phyloP scores from a whole-genome alignment of 2,329 filamentous ascomycete genomes.

The Aspergillus clavatus region DNA sequence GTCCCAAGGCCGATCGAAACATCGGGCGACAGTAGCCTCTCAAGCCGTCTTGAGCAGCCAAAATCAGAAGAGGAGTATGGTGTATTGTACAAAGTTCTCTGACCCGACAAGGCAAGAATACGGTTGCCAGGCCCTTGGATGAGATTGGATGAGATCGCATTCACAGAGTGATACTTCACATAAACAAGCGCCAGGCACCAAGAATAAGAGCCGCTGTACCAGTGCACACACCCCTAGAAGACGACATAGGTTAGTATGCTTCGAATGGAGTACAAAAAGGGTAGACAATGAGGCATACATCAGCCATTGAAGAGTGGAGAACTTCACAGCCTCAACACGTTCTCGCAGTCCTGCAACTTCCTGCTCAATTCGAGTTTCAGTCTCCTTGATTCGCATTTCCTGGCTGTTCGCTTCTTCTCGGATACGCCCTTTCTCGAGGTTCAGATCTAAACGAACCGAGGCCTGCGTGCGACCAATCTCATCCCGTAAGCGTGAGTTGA shows the following conservation, averaged over 20 bases:
- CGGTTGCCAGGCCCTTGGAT: too few relatives aligned
- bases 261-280: background rate
- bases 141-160: background rate
- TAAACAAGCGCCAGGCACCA: conserved; percentile 63
- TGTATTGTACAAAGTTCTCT: background rate
- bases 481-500: conserved; percentile 82
- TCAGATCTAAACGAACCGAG: conserved; percentile 84
- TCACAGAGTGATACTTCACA: conserved; percentile 38
- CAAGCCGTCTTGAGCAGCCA: background rate
- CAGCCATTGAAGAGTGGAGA: conserved; percentile 95
- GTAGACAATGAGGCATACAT: conserved; percentile 63
- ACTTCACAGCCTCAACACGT: conserved; percentile 95
- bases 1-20: background rate
- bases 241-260: conserved; percentile 24
- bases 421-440: conserved; percentile 93
- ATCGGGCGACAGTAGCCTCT: background rate
- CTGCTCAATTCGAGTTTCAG: conserved; percentile 96
- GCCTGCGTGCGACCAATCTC: conserved; percentile 94
- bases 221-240: conserved; percentile 57
- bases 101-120: background rate
- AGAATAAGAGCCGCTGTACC: conserved; percentile 62
- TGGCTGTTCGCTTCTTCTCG: conserved; percentile 93
- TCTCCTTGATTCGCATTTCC: conserved; percentile 98
- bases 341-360: conserved; percentile 87
- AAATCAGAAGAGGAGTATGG: background rate